Percentiles rank a stretch among this genome's conserved stretches.
phyloP scores from a whole-genome alignment of 2,329 filamentous ascomycete species.

The Penicillium sp. region DNA sequence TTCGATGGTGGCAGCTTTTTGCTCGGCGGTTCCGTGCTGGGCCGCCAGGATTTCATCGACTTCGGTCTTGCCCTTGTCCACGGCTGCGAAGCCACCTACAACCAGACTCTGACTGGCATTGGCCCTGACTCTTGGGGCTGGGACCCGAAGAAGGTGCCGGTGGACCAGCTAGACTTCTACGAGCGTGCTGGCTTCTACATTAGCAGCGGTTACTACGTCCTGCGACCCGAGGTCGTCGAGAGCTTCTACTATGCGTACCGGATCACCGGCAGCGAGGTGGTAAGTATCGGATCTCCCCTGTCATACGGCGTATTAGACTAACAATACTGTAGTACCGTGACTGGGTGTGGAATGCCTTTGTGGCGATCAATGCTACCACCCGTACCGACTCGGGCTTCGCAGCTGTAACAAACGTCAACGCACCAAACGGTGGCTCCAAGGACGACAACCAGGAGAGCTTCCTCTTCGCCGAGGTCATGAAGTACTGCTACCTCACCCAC shows the following conservation, averaged over 20 bases:
- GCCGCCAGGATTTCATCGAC: slow-evolving; percentile 60
- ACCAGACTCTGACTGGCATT: slow-evolving; percentile 62
- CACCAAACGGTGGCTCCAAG: slow-evolving; percentile 54
- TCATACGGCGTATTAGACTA: slow-evolving; percentile 2
- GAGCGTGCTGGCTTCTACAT: slow-evolving; percentile 67
- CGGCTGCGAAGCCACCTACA: slow-evolving; percentile 70
- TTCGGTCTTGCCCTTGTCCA: slow-evolving; percentile 69
- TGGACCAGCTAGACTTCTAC: slow-evolving; percentile 56
- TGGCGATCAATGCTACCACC: slow-evolving; percentile 60
- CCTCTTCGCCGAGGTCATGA: slow-evolving; percentile 80
- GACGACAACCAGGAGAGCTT: slow-evolving; percentile 78
- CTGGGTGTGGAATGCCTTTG: slow-evolving; percentile 76
- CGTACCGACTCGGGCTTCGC: slow-evolving; percentile 63
- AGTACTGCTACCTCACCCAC: slow-evolving; percentile 73
- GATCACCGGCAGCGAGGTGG: slow-evolving; percentile 63
- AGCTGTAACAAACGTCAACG: slow-evolving; percentile 62
- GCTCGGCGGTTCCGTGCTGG: slow-evolving; percentile 67
- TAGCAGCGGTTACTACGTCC: slow-evolving; percentile 54
- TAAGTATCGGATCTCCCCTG: slow-evolving; percentile 12
- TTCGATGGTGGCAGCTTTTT: slow-evolving; percentile 84
- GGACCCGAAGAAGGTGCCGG: slow-evolving; percentile 49
- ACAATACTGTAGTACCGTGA: slow-evolving; percentile 58
- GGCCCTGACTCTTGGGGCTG: slow-evolving; percentile 70
- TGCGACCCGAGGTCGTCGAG: slow-evolving; percentile 78
- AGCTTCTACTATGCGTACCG: slow-evolving; percentile 83